A percentile compares a stretch with the other conserved stretches of the same genome.
phyloP scores from a whole-genome alignment of 2,329 filamentous ascomycete species.

The Chaetothyriales sp. region DNA sequence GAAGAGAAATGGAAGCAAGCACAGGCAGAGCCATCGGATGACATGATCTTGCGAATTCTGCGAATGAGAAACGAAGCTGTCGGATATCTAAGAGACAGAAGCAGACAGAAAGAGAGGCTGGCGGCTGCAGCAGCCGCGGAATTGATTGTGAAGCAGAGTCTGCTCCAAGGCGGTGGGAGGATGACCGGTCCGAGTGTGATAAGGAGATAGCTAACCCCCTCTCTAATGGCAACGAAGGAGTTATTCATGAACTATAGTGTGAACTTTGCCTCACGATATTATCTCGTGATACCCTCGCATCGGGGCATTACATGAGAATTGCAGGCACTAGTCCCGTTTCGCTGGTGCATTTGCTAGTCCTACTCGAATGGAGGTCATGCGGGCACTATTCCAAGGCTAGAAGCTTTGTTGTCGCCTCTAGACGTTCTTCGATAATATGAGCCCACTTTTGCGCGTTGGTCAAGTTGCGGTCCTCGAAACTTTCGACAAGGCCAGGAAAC shows the following conservation, averaged over 20 bases:
- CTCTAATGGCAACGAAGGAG: not conserved
- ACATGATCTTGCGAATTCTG: constrained; percentile 92
- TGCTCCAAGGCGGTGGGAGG: constrained; percentile 45
- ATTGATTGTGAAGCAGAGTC: constrained; percentile 85
- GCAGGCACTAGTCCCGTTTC: not conserved
- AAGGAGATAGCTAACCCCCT: constrained; percentile 4
- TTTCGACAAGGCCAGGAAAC: constrained; percentile 52
- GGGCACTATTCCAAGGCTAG: not conserved
- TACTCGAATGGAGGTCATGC: not conserved
- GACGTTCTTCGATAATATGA: constrained; percentile 17
- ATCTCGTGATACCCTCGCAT: not conserved
- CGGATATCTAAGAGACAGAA: constrained; percentile 75
- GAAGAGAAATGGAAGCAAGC: constrained; percentile 91
- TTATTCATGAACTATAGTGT: not conserved
- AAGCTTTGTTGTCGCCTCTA: not conserved
- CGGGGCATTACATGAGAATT: not conserved
- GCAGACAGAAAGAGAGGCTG: constrained; percentile 84
- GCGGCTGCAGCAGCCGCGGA: constrained; percentile 82
- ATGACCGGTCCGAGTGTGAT: constrained; percentile 32
- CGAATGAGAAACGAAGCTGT: constrained; percentile 88
- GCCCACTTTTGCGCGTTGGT: constrained; percentile 27
- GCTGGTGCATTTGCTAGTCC: not conserved
- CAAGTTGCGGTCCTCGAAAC: constrained; percentile 39
- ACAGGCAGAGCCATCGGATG: constrained; percentile 90
- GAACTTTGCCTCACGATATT: not conserved